Conservation (phyloP, 2,329 filamentous ascomycete genomes). For the Exophiala sp. region DNA sequence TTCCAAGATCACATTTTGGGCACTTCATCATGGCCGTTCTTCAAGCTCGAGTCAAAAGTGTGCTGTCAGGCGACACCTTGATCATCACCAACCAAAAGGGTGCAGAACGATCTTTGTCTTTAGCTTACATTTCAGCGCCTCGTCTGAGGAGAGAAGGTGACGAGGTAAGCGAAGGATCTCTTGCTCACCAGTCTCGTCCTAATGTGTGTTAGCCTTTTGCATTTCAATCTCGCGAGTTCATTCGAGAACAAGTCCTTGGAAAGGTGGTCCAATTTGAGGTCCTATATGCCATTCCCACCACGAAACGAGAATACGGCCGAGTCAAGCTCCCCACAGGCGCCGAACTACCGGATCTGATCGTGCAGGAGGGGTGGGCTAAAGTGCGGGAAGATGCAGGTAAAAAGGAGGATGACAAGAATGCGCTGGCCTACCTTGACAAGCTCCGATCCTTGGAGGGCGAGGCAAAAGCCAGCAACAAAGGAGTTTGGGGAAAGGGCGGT, state of each 20-base stretch:
- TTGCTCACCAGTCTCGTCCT: slow-evolving; percentile 13
- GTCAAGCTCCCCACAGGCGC: slow-evolving; percentile 73
- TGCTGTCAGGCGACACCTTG: slow-evolving; percentile 89
- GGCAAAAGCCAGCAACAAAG: slow-evolving; percentile 74
- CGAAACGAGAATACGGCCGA: slow-evolving; percentile 71
- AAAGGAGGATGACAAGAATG: slow-evolving; percentile 80
- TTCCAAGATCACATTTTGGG: background rate
- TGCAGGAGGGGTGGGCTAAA: slow-evolving; percentile 89
- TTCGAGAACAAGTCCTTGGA: slow-evolving; percentile 78
- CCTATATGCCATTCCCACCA: slow-evolving; percentile 80
- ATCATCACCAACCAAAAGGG: slow-evolving; percentile 76
- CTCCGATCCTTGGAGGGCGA: slow-evolving; percentile 73
- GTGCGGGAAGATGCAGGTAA: slow-evolving; percentile 90
- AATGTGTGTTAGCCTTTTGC: slow-evolving; percentile 61
- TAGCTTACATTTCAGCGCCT: slow-evolving; percentile 89
- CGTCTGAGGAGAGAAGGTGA: slow-evolving; percentile 84
- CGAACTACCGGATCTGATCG: slow-evolving; percentile 73
- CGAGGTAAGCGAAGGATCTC: slow-evolving; percentile 52
- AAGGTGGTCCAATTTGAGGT: slow-evolving; percentile 82
- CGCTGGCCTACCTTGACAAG: slow-evolving; percentile 66
- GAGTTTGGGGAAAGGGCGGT: slow-evolving; percentile 67
- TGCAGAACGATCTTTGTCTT: slow-evolving; percentile 79
- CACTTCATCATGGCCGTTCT: slow-evolving; percentile 31
- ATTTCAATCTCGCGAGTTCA: slow-evolving; percentile 90
- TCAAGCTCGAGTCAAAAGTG: slow-evolving; percentile 80